Conservation (phyloP, 2,329 filamentous ascomycete genomes). For the Penicillium crustosum region DNA sequence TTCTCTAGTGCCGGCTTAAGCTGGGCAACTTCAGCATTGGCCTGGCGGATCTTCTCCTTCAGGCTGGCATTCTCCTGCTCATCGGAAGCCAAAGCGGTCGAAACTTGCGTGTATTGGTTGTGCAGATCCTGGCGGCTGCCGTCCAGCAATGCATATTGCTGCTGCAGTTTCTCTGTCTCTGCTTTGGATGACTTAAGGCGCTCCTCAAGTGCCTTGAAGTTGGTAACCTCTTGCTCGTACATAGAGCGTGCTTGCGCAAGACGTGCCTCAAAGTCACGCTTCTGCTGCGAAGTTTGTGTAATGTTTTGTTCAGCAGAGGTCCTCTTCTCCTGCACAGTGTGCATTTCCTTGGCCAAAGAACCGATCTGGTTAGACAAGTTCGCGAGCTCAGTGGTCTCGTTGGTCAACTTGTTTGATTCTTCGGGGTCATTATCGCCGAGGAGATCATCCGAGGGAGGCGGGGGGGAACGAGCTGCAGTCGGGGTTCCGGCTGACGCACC, state of each 20-base stretch:
- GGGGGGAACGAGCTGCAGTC: conserved; percentile 40
- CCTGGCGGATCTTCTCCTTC: conserved; percentile 81
- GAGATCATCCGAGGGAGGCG: conserved; percentile 71
- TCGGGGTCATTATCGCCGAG: conserved; percentile 89
- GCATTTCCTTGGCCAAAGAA: conserved; percentile 87
- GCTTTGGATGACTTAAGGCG: conserved; percentile 72
- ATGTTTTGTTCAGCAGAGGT: conserved; percentile 76
- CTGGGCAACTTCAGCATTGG: conserved; percentile 79
- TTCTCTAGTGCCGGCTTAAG: conserved; percentile 92
- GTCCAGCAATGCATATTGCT: conserved; percentile 80
- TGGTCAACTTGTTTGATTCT: conserved; percentile 80
- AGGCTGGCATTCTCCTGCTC: conserved; percentile 82
- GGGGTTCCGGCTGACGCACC: conserved; percentile 54
- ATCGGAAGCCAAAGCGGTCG: conserved; percentile 74
- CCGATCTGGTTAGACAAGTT: conserved; percentile 96
- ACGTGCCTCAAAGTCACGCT: conserved; percentile 87
- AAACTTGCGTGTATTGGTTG: conserved; percentile 74
- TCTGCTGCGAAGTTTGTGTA: conserved; percentile 77
- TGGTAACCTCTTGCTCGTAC: conserved; percentile 91
- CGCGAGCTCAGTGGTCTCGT: conserved; percentile 86
- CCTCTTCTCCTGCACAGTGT: conserved; percentile 83
- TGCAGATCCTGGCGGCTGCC: conserved; percentile 78
- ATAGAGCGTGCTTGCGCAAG: conserved; percentile 80
- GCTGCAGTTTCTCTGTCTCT: conserved; percentile 80
- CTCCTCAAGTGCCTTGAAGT: conserved; percentile 80